Evolutionary conservation across 208 protist species (phyloP).

Genomic region (Angomonas desouzai): DNA sequence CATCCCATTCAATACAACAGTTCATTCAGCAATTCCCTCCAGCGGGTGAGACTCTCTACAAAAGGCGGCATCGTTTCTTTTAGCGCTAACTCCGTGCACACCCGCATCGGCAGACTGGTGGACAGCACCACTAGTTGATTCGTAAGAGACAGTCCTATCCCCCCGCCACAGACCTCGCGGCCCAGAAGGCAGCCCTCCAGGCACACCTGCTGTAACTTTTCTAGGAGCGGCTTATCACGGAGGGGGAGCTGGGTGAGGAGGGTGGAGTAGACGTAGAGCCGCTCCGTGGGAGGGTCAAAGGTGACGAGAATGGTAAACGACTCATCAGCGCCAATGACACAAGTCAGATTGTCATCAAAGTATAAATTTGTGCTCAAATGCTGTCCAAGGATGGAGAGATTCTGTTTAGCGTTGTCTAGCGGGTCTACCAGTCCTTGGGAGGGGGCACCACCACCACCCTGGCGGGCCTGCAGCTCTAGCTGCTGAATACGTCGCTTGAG

Average conservation of each 20-base stretch:
- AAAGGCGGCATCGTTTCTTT: slow-evolving; percentile 56
- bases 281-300: slow-evolving; percentile 67
- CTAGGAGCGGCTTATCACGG: slow-evolving; percentile 30
- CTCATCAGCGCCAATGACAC: slow-evolving; percentile 58
- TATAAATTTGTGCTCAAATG: slow-evolving; percentile 45
- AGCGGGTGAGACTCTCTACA: slow-evolving; percentile 64
- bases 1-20: slow-evolving; percentile 21
- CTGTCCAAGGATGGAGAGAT: slow-evolving; percentile 39
- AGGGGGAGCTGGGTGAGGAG: slow-evolving; percentile 53
- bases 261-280: slow-evolving; percentile 76
- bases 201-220: slow-evolving; percentile 75
- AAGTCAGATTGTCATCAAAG: slow-evolving; percentile 74
- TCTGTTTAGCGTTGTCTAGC: slow-evolving; percentile 47
- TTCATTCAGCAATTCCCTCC: slow-evolving; percentile 56
- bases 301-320: slow-evolving; percentile 67
- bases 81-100: slow-evolving; percentile 43
- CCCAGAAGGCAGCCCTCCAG: slow-evolving; percentile 72
- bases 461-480: slow-evolving; percentile 14
- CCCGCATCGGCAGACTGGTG: slow-evolving; percentile 46
- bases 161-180: slow-evolving; percentile 77
- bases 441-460: neutral
- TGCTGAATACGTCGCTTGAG: slow-evolving; percentile 5
- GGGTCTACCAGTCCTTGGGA: slow-evolving; percentile 15
- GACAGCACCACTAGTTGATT: slow-evolving; percentile 64
- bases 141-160: slow-evolving; percentile 53